Evolutionary conservation across 208 protist species (phyloP).

Genomic region (Ichthyophonus hoferi): DNA sequence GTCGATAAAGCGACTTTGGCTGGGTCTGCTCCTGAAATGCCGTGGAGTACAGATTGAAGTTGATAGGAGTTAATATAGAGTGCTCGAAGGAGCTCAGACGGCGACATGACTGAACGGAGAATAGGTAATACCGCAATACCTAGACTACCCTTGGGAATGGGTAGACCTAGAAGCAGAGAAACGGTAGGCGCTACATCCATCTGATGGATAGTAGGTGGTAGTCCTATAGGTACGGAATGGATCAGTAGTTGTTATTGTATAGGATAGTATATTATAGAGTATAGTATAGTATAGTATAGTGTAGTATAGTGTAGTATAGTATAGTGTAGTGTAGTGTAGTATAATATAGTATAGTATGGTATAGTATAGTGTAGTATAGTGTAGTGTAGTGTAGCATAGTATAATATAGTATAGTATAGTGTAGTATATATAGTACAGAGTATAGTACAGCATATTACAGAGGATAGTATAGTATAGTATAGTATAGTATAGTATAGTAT

Average conservation of each 20-base stretch:
- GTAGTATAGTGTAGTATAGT: too few species aligned
- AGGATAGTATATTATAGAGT: background rate
- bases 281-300: too few species aligned
- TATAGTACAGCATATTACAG: too few species aligned
- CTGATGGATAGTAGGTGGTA: slow-evolving; percentile 14
- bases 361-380: too few species aligned
- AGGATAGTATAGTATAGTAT: too few species aligned
- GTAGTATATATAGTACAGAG: too few species aligned
- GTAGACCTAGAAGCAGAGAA: slow-evolving; percentile 36
- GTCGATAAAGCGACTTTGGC: background rate
- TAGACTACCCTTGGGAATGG: slow-evolving; percentile 35
- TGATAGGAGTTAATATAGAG: background rate
- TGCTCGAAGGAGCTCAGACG: background rate
- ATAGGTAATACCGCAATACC: background rate
- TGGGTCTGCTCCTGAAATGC: background rate
- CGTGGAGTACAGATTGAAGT: background rate
- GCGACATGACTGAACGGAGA: background rate
- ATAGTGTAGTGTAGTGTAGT: too few species aligned
- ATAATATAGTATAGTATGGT: too few species aligned
- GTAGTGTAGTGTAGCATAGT: too few species aligned
- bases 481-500: too few species aligned
- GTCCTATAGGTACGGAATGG: background rate
- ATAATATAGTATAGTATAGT: too few species aligned
- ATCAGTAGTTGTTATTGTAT: too few species aligned
- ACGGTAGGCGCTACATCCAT: slow-evolving; percentile 47